These are phyloP conservation scores for Boletus rubescentipes DNA, from an alignment of 768 basidiomycete species.

Conservation along the genomic window DNA sequence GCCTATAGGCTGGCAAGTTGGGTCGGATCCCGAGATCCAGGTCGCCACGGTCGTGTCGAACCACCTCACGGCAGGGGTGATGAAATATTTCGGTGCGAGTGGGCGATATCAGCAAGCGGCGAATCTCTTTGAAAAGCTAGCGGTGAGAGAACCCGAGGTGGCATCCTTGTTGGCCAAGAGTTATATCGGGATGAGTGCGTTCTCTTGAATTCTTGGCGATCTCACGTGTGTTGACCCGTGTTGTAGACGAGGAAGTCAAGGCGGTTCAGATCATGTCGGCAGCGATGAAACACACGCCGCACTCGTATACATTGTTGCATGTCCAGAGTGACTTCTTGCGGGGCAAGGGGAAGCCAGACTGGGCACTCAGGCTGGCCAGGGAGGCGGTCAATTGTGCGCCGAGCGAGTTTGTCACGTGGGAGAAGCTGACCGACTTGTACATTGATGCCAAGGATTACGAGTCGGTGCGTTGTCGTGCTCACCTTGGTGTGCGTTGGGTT, in stretches of 20 bases:
- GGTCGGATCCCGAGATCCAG: conserved; percentile 98
- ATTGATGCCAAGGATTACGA: conserved; percentile 89
- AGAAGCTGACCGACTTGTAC: conserved; percentile 93
- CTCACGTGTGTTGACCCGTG: background rate
- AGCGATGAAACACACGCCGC: conserved; percentile 82
- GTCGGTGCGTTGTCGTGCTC: conserved; percentile 37
- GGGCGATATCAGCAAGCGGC: conserved; percentile 85
- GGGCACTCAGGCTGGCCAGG: conserved; percentile 88
- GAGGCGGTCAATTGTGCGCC: conserved; percentile 99
- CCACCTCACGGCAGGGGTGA: conserved; percentile 89
- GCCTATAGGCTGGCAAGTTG: conserved; percentile 89
- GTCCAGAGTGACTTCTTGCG: conserved; percentile 93
- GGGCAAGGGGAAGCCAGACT: conserved; percentile 78
- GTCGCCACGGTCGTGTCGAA: conserved; percentile 97
- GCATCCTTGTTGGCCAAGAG: conserved; percentile 82
- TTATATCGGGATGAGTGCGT: conserved; percentile 97
- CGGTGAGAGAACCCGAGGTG: conserved; percentile 86
- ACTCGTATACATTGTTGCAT: conserved; percentile 92
- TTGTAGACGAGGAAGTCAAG: conserved; percentile 94
- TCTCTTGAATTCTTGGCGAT: background rate
- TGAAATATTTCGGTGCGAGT: conserved; percentile 96
- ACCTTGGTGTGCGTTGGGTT: background rate
- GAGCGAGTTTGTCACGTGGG: conserved; percentile 98
- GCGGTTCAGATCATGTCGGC: conserved; percentile 90
- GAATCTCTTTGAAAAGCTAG: conserved; percentile 90